Evolutionary conservation across 768 basidiomycete species (phyloP), one percentile per base, ranked within the genome.

Genomic region (Tricholoma hemisulphureum): DNA sequence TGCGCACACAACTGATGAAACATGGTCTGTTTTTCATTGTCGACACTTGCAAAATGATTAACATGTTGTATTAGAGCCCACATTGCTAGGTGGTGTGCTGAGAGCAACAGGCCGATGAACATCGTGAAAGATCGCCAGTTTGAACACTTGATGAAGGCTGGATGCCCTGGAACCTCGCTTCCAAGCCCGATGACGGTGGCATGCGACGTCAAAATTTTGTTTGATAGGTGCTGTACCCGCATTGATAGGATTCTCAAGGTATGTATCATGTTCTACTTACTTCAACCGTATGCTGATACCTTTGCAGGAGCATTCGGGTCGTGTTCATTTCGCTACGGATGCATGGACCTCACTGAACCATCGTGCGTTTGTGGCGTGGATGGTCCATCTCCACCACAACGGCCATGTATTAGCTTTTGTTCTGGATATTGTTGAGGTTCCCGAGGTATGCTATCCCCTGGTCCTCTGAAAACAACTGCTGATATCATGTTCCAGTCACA

Each of bases 191-290:
- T 41, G 39, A 41, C 11, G 39, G 39, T 41, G 39, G 39, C 39
- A 41, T 18, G 39, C 11, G 76, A 80, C 52, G 55, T 75, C 0
- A 61, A 41, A 18, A 41, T 60, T 1, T 64, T 75, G 0, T 80
- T 75, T 58, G 56, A 20, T 2, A 24, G 43, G 1, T 59, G 56
- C 9, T 45, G 58, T 0, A 29, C 62, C 3, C 26, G 56, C 1
- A 61, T 80, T 28, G 64, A 63, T 8, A 65, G 67, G 26, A 59
- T 73, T 31, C 60, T 72, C 5, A 35, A 62, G n/a, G 58, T 69
- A 72, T 7, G 4, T 28, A 26, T 31, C 23, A 41, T 18, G 39
- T 41, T 41, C 39, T 18, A 20, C 4, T n/a, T 41, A 5, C 39
- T 11, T 21, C 32, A 34, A 26, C 10, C 29, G 2, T 32, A 31